These are phyloP conservation scores for Saccharomycopsis lassenensis DNA, from an alignment of 805 yeast species.

Conservation along the genomic window DNA sequence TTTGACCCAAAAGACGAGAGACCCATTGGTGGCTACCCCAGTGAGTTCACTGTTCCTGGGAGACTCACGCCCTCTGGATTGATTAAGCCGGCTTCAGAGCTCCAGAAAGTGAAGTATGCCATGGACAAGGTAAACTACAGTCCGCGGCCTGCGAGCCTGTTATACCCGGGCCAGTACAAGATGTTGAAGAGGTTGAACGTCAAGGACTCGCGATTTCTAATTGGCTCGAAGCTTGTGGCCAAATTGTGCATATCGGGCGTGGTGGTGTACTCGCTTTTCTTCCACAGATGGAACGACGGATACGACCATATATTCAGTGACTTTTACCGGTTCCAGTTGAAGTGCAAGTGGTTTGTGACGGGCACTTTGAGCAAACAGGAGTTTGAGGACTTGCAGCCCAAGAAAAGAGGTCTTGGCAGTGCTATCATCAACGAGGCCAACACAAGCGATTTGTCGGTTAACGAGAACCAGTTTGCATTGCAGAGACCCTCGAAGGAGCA, in stretches of 20 bases:
- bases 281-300: constrained; percentile 80
- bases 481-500: constrained; percentile 66
- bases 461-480: constrained; percentile 38
- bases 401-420: constrained; percentile 28
- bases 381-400: constrained; percentile 47
- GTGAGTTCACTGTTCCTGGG: constrained; percentile 65
- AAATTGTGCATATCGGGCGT: constrained; percentile 38
- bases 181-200: constrained; percentile 46
- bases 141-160: constrained; percentile 63
- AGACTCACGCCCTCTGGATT: constrained; percentile 42
- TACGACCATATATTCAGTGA: constrained; percentile 64
- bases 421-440: constrained; percentile 21
- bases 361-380: constrained; percentile 50
- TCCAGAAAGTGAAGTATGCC: constrained; percentile 54
- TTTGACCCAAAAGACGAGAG: constrained; percentile 67
- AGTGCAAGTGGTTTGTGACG: constrained; percentile 40
- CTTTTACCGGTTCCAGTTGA: constrained; percentile 51
- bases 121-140: constrained; percentile 65
- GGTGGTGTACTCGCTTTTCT: constrained; percentile 51
- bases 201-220: constrained; percentile 39
- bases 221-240: constrained; percentile 52
- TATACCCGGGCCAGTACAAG: constrained; percentile 72
- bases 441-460: constrained; percentile 6
- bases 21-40: constrained; percentile 80
- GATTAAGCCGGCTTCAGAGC: constrained; percentile 54